Evolutionary conservation across 148 eudicot genomes (phyloP).

Genomic region (Beta vulgaris): DNA sequence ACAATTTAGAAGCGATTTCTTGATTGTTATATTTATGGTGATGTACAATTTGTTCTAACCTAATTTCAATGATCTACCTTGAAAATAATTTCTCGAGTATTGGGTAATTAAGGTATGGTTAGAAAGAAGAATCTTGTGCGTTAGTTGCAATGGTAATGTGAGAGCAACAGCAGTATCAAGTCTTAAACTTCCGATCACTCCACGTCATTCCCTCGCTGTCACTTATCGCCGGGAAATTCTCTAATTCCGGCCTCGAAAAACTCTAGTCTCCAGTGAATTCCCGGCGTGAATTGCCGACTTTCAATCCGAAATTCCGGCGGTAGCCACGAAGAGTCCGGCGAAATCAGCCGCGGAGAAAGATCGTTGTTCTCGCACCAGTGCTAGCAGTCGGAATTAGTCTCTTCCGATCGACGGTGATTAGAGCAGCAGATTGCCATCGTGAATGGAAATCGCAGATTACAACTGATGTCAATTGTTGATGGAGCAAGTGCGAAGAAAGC

Average conservation of each 20-base stretch:
- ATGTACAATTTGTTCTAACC: no score
- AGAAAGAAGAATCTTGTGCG: no score
- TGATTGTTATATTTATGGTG: no score
- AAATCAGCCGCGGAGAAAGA: slow-evolving; percentile 38
- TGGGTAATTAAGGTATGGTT: no score
- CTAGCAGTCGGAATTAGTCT: slow-evolving; percentile 55
- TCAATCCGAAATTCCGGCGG: slow-evolving; percentile 11
- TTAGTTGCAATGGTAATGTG: neutral
- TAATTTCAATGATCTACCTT: no score
- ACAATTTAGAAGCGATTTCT: no score
- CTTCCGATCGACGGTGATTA: slow-evolving; percentile 49
- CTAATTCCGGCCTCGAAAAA: neutral
- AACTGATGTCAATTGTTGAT: no score
- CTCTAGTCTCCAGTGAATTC: neutral
- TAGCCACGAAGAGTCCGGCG: slow-evolving; percentile 16
- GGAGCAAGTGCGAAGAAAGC: slow-evolving; percentile 41
- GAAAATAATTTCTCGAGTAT: no score
- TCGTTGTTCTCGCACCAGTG: slow-evolving; percentile 50
- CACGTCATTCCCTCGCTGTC: neutral
- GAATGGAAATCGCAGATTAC: no score
- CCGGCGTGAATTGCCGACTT: neutral
- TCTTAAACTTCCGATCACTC: neutral
- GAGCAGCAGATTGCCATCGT: no score
- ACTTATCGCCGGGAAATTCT: slow-evolving; percentile 15
- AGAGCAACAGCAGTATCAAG: neutral